A percentile compares a stretch with the other conserved stretches of the same genome.
phyloP scores from a whole-genome alignment of 2,329 filamentous ascomycete genomes.

The Blastomyces percursus region DNA sequence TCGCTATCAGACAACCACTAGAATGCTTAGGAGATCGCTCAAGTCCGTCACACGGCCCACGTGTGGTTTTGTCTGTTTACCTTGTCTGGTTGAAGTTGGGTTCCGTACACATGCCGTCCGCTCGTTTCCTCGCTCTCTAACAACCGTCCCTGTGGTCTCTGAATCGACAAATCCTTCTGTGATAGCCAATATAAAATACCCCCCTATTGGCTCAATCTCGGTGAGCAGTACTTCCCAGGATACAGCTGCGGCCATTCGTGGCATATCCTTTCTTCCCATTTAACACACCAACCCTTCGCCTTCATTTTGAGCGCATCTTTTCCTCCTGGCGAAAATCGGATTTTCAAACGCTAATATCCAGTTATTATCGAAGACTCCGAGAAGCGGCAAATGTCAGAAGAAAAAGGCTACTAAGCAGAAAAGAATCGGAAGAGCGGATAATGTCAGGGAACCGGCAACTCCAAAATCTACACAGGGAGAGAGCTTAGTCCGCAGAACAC shows the following conservation, averaged over 20 bases:
- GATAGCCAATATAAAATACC: background rate
- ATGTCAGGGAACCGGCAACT: background rate
- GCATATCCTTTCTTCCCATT: background rate
- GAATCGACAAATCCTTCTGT: background rate
- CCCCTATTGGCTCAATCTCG: background rate
- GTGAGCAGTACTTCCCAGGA: background rate
- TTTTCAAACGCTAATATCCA: background rate
- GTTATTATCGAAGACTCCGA: background rate
- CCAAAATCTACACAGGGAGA: background rate
- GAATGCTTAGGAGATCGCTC: constrained; percentile 30
- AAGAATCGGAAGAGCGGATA: background rate
- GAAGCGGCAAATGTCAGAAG: background rate
- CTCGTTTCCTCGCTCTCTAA: constrained; percentile 19
- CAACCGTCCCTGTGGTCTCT: constrained; percentile 6
- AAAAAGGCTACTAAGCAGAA: background rate
- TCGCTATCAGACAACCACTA: background rate
- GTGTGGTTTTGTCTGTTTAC: constrained; percentile 27
- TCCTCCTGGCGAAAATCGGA: background rate
- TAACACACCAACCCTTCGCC: background rate
- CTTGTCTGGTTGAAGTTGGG: constrained; percentile 22
- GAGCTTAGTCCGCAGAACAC: background rate
- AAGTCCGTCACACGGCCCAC: constrained; percentile 28
- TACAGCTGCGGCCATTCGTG: background rate
- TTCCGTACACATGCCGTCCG: constrained; percentile 18
- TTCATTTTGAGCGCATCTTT: background rate